These are phyloP conservation scores for Lichtheimia ramosa DNA, from an alignment of 371 early-diverging fungal species.

Conservation along the genomic window DNA sequence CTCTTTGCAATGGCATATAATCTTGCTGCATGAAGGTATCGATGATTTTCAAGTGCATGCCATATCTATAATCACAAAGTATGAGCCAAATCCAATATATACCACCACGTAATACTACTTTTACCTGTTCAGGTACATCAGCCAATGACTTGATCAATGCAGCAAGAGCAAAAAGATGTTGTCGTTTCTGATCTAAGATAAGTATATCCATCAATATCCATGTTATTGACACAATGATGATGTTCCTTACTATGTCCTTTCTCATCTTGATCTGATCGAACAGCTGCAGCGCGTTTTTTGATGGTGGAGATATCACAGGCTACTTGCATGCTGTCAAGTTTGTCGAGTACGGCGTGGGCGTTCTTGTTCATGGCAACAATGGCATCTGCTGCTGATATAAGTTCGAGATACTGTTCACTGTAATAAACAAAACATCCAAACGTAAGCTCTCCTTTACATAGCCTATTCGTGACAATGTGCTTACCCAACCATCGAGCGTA, in stretches of 20 bases:
- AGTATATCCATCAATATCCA: neutral
- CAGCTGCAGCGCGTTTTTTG: conserved; percentile 25
- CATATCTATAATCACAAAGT: conserved; percentile 57
- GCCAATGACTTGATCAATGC: conserved; percentile 83
- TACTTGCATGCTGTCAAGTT: conserved; percentile 59
- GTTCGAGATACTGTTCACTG: conserved; percentile 84
- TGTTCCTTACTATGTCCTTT: conserved; percentile 17
- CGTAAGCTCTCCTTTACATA: neutral
- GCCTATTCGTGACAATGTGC: conserved; percentile 5
- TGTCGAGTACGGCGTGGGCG: conserved; percentile 54
- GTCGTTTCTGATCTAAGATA: conserved; percentile 53
- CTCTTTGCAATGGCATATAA: conserved; percentile 68
- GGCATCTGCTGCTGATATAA: conserved; percentile 84
- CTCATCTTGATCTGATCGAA: conserved; percentile 3
- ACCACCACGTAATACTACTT: neutral
- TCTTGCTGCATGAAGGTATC: conserved; percentile 70
- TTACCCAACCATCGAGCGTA: conserved; percentile 88
- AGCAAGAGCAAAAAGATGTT: conserved; percentile 66
- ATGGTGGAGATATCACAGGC: conserved; percentile 61
- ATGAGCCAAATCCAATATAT: neutral
- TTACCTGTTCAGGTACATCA: conserved; percentile 85
- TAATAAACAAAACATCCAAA: neutral
- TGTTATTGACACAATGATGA: neutral
- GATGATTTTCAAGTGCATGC: conserved; percentile 73
- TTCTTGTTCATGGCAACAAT: conserved; percentile 74